These are phyloP conservation scores for Blastobotrys elegans DNA, from an alignment of 1,139 yeast genomes.

Conservation along the genomic window DNA sequence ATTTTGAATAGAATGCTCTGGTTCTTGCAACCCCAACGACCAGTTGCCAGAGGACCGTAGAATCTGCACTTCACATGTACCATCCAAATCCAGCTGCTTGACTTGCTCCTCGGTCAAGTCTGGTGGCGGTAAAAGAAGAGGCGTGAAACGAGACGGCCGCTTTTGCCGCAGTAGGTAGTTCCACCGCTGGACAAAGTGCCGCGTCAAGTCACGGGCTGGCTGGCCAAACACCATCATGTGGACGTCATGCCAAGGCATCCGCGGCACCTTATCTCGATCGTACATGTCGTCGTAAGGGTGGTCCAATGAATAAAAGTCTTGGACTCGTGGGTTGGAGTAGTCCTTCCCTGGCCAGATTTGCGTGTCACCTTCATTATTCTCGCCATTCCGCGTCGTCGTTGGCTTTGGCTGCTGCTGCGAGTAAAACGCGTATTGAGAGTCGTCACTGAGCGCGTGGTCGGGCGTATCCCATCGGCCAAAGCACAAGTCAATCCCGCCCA, in stretches of 20 bases:
- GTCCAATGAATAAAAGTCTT: conserved; percentile 76
- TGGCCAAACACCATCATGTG: conserved; percentile 97
- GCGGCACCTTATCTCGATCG: conserved; percentile 71
- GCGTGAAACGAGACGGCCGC: conserved; percentile 90
- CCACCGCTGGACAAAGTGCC: conserved; percentile 98
- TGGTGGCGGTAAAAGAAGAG: conserved; percentile 86
- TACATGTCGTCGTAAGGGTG: conserved; percentile 91
- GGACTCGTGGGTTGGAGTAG: conserved; percentile 90
- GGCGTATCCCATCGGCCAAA: conserved; percentile 96
- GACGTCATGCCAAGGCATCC: conserved; percentile 99
- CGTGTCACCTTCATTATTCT: conserved; percentile 20
- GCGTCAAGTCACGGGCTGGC: conserved; percentile 83
- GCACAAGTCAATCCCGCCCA: conserved; percentile 95
- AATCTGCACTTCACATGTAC: conserved; percentile 89
- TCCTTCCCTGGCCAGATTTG: conserved; percentile 96
- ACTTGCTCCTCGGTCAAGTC: conserved; percentile 75
- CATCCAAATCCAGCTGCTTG: conserved; percentile 56
- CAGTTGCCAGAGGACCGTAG: conserved; percentile 85
- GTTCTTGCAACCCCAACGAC: conserved; percentile 83
- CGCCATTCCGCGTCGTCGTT: conserved; percentile 5
- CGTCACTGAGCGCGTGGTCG: conserved; percentile 87
- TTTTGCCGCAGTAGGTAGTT: conserved; percentile 88
- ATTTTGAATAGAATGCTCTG: conserved; percentile 85
- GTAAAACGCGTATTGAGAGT: conserved; percentile 42
- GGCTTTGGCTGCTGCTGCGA: conserved; percentile 15